Evolutionary conservation across 257 asterid species (phyloP), one percentile per base, ranked within the genome.

Genomic region (Scutellaria minor): DNA sequence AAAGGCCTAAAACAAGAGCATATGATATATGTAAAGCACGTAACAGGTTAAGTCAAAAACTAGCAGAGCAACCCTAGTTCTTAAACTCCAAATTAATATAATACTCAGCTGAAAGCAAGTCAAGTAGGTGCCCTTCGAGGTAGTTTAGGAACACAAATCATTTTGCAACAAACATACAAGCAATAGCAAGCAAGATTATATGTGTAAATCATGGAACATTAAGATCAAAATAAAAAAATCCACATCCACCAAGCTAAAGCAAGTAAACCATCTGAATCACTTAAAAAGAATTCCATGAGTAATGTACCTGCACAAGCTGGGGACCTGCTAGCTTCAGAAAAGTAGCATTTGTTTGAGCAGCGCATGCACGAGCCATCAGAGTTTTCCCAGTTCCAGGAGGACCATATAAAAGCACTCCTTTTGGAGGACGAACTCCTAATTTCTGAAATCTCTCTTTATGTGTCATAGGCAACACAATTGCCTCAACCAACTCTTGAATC

Each of bases 301-400:
- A 31, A 31, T 31, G 37, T 1, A 90, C 98, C 98, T 90, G 98
- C 15, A 90, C 98, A 60, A 93, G 98, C 67, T 93, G 98, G 1
- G 97, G 95, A 2, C 97, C 98, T 63, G 98, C 98, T 69, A 93
- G 77, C 85, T 89, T 93, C 78, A 93, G 88, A 75, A 93, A 93
- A 68, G 97, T 93, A 52, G 98, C 98, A 76, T 93, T 90, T 64
- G 98, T 93, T 66, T 90, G 98, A 52, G 97, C 98, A 11, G 98
- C 96, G 85, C 97, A 93, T 61, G 97, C 97, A 67, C 96, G 91
- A 10, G 98, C 98, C 97, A 90, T 89, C 41, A 93, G 73, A 37
- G 96, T 89, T 74, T 91, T 91, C 70, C 97, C 96, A 10, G 97
- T 91, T 15, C 96, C 97, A 51, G 97, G 97, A 76, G 97, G 96